Evolutionary conservation across 768 basidiomycete species (phyloP).

Genomic region (Dentipellis sp.): DNA sequence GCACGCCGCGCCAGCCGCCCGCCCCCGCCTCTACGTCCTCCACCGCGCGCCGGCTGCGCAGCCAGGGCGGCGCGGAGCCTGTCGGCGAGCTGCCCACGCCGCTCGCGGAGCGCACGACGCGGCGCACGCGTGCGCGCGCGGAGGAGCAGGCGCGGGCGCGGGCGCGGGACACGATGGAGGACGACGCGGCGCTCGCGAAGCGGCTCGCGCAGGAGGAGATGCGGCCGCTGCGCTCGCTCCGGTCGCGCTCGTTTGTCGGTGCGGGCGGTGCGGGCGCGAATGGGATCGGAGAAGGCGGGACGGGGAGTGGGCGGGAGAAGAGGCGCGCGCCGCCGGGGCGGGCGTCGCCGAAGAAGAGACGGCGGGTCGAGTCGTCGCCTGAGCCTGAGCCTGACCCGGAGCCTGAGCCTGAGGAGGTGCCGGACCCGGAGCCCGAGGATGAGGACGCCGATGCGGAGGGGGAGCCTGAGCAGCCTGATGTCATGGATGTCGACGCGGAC

Average conservation of each 20-base stretch:
- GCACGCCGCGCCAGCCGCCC: conserved; percentile 1
- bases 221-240: conserved; percentile 18
- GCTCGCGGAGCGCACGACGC: background rate
- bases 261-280: background rate
- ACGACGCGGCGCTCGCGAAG: conserved; percentile 20
- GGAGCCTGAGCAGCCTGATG: background rate
- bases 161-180: conserved; percentile 7
- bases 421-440: conserved; percentile 5
- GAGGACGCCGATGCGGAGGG: background rate
- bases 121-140: conserved; percentile 3
- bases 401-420: conserved; percentile 10
- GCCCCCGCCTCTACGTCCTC: background rate
- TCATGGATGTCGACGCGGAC: background rate
- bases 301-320: conserved; percentile 4
- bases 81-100: background rate
- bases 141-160: conserved; percentile 12
- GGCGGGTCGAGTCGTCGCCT: conserved; percentile 22
- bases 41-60: conserved; percentile 2
- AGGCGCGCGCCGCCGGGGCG: conserved; percentile 1
- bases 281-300: conserved; percentile 14
- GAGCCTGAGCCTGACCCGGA: conserved; percentile 11
- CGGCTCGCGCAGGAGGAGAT: conserved; percentile 21
- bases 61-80: conserved; percentile 3
- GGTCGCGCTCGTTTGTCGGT: conserved; percentile 16
- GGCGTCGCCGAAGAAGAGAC: conserved; percentile 15